A percentile compares a stretch with the other conserved stretches of the same genome.
Evolutionary conservation across 78 protist genomes (phyloP).

Genomic region (Planoprotostelium fungivorum): DNA sequence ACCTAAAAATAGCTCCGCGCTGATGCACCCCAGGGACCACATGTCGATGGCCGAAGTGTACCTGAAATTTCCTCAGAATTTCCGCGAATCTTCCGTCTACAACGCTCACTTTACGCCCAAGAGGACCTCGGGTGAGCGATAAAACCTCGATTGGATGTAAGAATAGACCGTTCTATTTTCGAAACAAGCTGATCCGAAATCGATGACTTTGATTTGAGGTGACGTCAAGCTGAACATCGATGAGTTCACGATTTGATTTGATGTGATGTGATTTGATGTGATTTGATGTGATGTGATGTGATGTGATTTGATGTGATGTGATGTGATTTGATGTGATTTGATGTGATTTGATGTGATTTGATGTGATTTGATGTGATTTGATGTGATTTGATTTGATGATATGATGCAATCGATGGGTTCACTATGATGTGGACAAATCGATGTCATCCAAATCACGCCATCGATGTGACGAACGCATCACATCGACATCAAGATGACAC

Average conservation of each 20-base stretch:
- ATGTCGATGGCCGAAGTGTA: constrained; percentile 76
- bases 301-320: no score
- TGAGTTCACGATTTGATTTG: no score
- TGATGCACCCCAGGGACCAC: constrained; percentile 83
- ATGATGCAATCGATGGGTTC: not conserved
- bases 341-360: no score
- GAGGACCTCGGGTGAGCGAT: constrained; percentile 94
- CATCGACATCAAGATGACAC: not conserved
- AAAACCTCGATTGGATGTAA: constrained; percentile 90
- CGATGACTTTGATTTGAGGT: constrained; percentile 75
- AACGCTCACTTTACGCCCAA: constrained; percentile 58
- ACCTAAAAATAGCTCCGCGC: constrained; percentile 83
- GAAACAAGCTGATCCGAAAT: constrained; percentile 87
- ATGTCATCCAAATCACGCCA: not conserved
- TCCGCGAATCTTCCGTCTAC: constrained; percentile 5
- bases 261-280: no score
- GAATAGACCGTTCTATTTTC: constrained; percentile 72
- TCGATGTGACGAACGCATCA: not conserved
- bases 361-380: no score
- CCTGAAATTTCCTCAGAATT: not conserved
- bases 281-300: no score
- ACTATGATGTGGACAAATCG: not conserved
- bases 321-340: no score
- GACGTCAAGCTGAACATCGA: constrained; percentile 26
- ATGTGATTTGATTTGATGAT: no score